Base-by-base conservation (phyloP, 2,329 filamentous ascomycete species). In the Diplodia scrobiculata region DNA sequence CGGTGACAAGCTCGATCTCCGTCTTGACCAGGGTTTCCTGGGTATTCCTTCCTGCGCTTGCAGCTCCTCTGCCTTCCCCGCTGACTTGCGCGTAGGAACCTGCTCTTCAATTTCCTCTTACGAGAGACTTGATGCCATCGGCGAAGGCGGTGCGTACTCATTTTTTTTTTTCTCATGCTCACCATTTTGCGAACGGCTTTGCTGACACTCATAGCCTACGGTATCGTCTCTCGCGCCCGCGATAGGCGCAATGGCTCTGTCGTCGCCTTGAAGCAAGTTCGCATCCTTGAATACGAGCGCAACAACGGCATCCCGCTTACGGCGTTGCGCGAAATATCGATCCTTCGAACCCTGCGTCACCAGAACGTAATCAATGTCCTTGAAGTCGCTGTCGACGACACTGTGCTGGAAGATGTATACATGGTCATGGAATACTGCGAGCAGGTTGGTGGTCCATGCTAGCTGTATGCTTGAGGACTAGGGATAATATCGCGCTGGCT, bases 381-480 rank as follows among this genome's bases (percentile, higher is more conserved):
- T 6, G 73, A 77, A 65, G 72, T 78, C 50, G 76, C 75, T 9
- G 75, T 77, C 10, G 74, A 72, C 32, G 68, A 70, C 14, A 70
- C 63, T 5, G 54, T 71, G 52, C 66, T 76, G 68, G 73, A 76
- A 63, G 72, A 76, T 66, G 68, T 76, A 50, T 75, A 76, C 66
- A 75, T 78, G 74, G 74, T 77, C 52, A 76, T 77, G 74, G 76
- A 78, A 67, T 77, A 76, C 65, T 74, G 73, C 68, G 75, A 77
- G 71, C 74, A 77, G 75, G 75, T 67, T 67, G 65, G 67, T 65
- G 55, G 32, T 29, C 38, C 48, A 27, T 29, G 47, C 52, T 32
- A 45, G 51, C 13, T 27, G 29, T 17, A 48, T 17, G 51, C 65
- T 55, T 67, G 64, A 59, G 65, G 68, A 70, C 65, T 68, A 69